Conservation (phyloP, 2,329 filamentous ascomycete species). For the Sclerotinia nivalis region DNA sequence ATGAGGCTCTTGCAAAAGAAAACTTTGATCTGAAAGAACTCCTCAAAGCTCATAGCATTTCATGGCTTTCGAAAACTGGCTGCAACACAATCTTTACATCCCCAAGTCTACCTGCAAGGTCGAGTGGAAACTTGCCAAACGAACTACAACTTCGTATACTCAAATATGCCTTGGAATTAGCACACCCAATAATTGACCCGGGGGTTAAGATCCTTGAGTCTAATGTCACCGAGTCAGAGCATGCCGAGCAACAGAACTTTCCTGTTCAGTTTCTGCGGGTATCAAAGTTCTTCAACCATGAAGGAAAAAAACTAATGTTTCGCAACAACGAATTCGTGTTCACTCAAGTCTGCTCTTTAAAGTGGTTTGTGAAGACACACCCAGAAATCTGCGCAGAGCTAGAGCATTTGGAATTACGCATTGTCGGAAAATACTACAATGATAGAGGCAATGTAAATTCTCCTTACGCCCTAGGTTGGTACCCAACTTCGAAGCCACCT, state of each 20-base stretch:
- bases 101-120: neutral
- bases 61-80: neutral
- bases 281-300: neutral
- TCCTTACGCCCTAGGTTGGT: no score
- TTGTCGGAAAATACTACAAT: conserved; percentile 5
- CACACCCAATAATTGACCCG: neutral
- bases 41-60: neutral
- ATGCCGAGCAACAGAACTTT: neutral
- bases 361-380: neutral
- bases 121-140: neutral
- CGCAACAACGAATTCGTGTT: neutral
- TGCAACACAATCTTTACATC: neutral
- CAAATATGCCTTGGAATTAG: neutral
- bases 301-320: neutral
- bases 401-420: conserved; percentile 1
- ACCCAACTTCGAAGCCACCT: neutral
- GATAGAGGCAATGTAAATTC: neutral
- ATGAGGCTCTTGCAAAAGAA: neutral
- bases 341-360: conserved; percentile 1
- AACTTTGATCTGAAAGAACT: neutral
- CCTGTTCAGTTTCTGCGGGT: conserved; percentile 8
- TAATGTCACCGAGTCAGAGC: neutral
- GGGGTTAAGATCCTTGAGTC: neutral
- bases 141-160: neutral
- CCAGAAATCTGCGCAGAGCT: neutral